These are phyloP conservation scores for Dothiorella sarmentorum DNA, from an alignment of 2,329 filamentous ascomycete species.

Conservation along the genomic window DNA sequence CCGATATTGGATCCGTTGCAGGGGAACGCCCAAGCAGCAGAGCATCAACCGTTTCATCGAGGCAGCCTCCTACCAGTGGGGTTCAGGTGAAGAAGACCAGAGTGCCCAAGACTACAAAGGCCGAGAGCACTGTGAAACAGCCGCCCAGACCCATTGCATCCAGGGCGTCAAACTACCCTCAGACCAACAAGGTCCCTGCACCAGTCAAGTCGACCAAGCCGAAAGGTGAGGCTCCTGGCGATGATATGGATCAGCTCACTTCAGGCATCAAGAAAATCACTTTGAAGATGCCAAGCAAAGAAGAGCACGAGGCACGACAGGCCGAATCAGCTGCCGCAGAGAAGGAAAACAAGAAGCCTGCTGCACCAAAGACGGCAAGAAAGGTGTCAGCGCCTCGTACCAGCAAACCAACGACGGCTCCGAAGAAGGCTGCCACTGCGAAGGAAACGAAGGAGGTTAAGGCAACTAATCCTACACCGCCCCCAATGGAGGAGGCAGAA, in stretches of 20 bases:
- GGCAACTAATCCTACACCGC: not conserved
- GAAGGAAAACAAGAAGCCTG: conserved; percentile 31
- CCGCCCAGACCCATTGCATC: conserved; percentile 8
- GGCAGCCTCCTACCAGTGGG: conserved; percentile 25
- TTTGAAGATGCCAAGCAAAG: conserved; percentile 55
- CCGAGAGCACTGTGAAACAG: not conserved
- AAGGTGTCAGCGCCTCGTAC: conserved; percentile 23
- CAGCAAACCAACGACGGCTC: conserved; percentile 19
- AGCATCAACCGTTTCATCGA: conserved; percentile 28
- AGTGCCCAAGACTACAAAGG: conserved; percentile 31
- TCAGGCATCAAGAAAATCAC: conserved; percentile 57
- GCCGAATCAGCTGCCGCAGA: conserved; percentile 40
- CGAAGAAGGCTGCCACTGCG: conserved; percentile 22
- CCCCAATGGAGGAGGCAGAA: not conserved
- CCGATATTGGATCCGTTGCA: conserved; percentile 39
- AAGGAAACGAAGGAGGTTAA: not conserved
- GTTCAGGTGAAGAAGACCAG: conserved; percentile 61
- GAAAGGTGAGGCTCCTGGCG: conserved; percentile 25
- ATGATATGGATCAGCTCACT: conserved; percentile 50
- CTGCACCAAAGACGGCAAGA: conserved; percentile 32
- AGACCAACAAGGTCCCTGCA: not conserved
- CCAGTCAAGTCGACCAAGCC: not conserved
- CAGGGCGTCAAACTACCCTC: not conserved
- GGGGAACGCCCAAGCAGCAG: conserved; percentile 30
- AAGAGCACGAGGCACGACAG: conserved; percentile 53